Evolutionary conservation across 2,329 filamentous ascomycete genomes (phyloP).

Genomic region (Niveomyces coronatus): DNA sequence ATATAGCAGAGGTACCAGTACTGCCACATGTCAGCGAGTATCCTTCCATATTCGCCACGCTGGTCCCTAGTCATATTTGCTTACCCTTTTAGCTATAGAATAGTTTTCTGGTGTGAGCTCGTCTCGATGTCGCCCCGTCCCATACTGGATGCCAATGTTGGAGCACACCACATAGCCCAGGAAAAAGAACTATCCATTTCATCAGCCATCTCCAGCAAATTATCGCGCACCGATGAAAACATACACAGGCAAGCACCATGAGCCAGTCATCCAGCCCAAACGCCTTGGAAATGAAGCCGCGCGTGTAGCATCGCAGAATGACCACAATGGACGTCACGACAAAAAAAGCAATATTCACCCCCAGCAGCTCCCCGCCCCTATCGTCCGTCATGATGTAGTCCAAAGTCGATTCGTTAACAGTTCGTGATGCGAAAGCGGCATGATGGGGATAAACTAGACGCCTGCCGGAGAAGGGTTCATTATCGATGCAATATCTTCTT

Average conservation of each 20-base stretch:
- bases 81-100: constrained; percentile 22
- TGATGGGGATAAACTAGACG: too few relatives aligned
- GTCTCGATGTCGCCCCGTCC: constrained; percentile 24
- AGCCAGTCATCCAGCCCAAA: constrained; percentile 28
- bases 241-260: constrained; percentile 23
- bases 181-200: constrained; percentile 15
- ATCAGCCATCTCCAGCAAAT: neutral
- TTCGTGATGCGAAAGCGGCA: too few relatives aligned
- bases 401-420: too few relatives aligned
- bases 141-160: constrained; percentile 22
- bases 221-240: neutral
- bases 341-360: constrained; percentile 22
- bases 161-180: constrained; percentile 18
- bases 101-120: constrained; percentile 18
- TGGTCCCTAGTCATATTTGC: neutral
- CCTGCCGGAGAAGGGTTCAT: too few relatives aligned
- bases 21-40: constrained; percentile 5
- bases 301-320: constrained; percentile 22
- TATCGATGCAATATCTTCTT: too few relatives aligned
- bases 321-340: constrained; percentile 17
- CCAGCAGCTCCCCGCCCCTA: constrained; percentile 21
- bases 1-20: constrained; percentile 17
- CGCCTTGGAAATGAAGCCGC: constrained; percentile 21
- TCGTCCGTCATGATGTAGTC: constrained; percentile 14
- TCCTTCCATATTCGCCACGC: neutral